Evolutionary conservation across 1,284 basidiomycete genomes (phyloP).

Genomic region (Dichomitus squalens): DNA sequence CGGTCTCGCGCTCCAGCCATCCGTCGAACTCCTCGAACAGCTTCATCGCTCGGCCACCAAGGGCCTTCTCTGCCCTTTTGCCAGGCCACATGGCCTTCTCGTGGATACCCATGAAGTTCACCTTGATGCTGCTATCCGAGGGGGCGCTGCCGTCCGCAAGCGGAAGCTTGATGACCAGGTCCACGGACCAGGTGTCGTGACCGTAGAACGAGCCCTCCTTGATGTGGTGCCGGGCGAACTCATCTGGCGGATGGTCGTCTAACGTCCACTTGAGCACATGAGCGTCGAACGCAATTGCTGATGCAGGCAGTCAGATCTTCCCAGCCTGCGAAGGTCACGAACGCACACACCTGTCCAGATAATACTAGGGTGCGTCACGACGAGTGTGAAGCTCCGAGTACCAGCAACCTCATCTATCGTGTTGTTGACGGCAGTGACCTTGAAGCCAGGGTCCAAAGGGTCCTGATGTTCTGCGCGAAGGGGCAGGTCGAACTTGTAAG

Average conservation of each 20-base stretch:
- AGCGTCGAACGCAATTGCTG: constrained; percentile 90
- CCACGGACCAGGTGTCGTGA: constrained; percentile 69
- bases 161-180: constrained; percentile 68
- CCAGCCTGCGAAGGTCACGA: background rate
- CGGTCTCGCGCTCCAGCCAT: constrained; percentile 63
- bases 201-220: constrained; percentile 89
- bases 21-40: constrained; percentile 67
- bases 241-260: constrained; percentile 73
- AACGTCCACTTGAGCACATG: constrained; percentile 89
- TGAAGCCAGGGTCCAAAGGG: constrained; percentile 56
- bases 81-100: constrained; percentile 82
- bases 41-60: constrained; percentile 61
- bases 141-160: constrained; percentile 5
- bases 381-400: constrained; percentile 73
- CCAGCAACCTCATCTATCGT: constrained; percentile 56
- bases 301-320: constrained; percentile 3
- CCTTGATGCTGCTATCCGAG: constrained; percentile 37
- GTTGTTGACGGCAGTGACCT: constrained; percentile 64
- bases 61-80: constrained; percentile 56
- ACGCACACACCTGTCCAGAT: constrained; percentile 79
- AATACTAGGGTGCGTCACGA: constrained; percentile 80
- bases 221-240: constrained; percentile 84
- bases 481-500: constrained; percentile 73
- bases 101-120: constrained; percentile 74
- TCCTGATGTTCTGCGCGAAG: constrained; percentile 53